Evolutionary conservation across 768 basidiomycete species (phyloP).

Genomic region (Cantharellus anzutake): DNA sequence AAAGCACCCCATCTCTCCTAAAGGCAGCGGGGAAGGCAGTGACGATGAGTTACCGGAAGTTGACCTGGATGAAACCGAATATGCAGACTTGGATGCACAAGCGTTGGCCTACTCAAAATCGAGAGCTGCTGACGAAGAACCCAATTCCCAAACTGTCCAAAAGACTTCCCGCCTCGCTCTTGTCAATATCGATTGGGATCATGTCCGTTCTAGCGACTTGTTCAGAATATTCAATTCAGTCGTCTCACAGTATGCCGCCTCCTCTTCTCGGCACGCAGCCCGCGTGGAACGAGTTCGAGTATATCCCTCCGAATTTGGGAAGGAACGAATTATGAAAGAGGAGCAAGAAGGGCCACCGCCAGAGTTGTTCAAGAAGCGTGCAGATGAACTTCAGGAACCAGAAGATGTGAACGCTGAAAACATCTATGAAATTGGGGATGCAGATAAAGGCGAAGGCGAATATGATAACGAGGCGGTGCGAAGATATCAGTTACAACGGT

Average conservation of each 20-base stretch:
- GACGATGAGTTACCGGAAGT: slow-evolving; percentile 25
- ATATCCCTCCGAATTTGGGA: slow-evolving; percentile 90
- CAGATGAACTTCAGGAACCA: slow-evolving; percentile 29
- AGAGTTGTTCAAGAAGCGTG: slow-evolving; percentile 41
- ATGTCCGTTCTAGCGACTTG: slow-evolving; percentile 73
- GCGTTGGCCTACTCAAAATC: slow-evolving; percentile 37
- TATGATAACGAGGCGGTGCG: slow-evolving; percentile 78
- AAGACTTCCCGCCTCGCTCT: slow-evolving; percentile 59
- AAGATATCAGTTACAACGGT: slow-evolving; percentile 80
- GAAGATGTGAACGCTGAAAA: slow-evolving; percentile 46
- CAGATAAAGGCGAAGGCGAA: slow-evolving; percentile 34
- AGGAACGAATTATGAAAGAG: slow-evolving; percentile 65
- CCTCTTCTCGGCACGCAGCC: slow-evolving; percentile 9
- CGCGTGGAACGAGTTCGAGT: slow-evolving; percentile 56
- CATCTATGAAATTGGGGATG: slow-evolving; percentile 41
- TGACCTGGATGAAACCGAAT: slow-evolving; percentile 61
- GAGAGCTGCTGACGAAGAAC: slow-evolving; percentile 26
- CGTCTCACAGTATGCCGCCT: slow-evolving; percentile 20
- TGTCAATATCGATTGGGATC: slow-evolving; percentile 97
- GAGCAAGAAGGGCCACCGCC: slow-evolving; percentile 79
- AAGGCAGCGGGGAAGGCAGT: background rate
- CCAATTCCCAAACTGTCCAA: slow-evolving; percentile 13
- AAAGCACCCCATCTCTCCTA: background rate
- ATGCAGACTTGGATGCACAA: slow-evolving; percentile 56
- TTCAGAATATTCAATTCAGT: slow-evolving; percentile 87